Evolutionary conservation across 441 rosid species (phyloP).

Genomic region (Erodium trifolium): DNA sequence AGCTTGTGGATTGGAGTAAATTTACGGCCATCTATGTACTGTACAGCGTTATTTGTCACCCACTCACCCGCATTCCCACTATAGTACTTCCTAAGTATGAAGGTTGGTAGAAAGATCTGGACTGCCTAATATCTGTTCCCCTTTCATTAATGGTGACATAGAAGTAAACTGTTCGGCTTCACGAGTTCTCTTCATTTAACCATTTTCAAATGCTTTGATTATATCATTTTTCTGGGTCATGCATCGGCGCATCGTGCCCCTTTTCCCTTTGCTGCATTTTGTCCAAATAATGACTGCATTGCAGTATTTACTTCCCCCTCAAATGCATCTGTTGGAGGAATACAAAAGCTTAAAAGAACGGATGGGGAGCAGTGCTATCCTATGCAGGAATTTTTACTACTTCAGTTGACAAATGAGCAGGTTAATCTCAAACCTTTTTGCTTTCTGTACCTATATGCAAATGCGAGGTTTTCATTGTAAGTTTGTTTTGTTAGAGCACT

Average conservation of each 20-base stretch:
- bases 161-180: neutral
- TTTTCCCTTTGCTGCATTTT: neutral
- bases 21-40: neutral
- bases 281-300: neutral
- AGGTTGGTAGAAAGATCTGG: neutral
- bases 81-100: neutral
- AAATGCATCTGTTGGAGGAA: constrained; percentile 49
- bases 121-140: neutral
- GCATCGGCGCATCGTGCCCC: neutral
- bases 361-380: constrained; percentile 72
- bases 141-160: neutral
- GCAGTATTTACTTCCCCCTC: constrained; percentile 36
- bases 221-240: neutral
- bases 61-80: neutral
- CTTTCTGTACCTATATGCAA: neutral
- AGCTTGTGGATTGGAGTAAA: no score
- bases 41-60: neutral
- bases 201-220: neutral
- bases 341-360: constrained; percentile 35
- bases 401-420: constrained; percentile 81
- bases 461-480: neutral
- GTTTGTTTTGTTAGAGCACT: neutral
- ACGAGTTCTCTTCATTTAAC: neutral
- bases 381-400: constrained; percentile 57
- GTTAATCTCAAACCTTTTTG: constrained; percentile 29